phyloP scores from a whole-genome alignment of 768 basidiomycete species.

The Lactarius indigo region DNA sequence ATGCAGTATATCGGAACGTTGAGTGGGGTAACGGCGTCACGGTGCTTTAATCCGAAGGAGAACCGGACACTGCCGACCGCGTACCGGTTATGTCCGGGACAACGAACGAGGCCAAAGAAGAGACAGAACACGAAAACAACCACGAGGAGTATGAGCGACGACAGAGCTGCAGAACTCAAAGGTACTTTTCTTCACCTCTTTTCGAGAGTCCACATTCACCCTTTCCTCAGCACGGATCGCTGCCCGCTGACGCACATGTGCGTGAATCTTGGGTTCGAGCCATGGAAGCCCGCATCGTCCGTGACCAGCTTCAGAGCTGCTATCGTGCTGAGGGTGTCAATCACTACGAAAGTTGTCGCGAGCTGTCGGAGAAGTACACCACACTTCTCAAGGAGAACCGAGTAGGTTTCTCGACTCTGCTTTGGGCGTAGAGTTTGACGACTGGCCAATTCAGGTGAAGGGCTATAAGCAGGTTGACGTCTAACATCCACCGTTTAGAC shows the following conservation, averaged over 20 bases:
- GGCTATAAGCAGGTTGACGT: conserved; percentile 80
- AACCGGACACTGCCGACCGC: not conserved
- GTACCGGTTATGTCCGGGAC: not conserved
- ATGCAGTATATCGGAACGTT: not conserved
- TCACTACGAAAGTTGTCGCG: conserved; percentile 83
- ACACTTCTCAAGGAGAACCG: conserved; percentile 74
- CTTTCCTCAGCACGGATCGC: conserved; percentile 52
- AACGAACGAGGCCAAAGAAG: conserved; percentile 10
- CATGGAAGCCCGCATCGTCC: conserved; percentile 89
- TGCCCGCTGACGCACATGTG: conserved; percentile 69
- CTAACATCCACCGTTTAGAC: conserved; percentile 25
- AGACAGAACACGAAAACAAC: conserved; percentile 32
- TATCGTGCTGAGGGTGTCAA: conserved; percentile 89
- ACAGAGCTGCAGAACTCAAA: conserved; percentile 46
- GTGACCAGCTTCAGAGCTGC: conserved; percentile 86
- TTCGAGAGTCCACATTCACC: not conserved
- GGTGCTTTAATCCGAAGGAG: not conserved
- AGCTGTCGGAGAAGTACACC: conserved; percentile 79
- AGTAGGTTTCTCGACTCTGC: conserved; percentile 45
- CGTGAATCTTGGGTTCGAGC: conserved; percentile 93
- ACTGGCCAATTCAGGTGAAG: conserved; percentile 54
- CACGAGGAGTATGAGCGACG: conserved; percentile 35
- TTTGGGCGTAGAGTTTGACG: not conserved
- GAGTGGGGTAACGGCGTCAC: not conserved
- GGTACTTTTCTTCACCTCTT: conserved; percentile 33